Percentiles rank a stretch among this genome's conserved stretches.
Evolutionary conservation across 345 rosid genomes (phyloP).

Genomic region (Gossypium rotundifolium): DNA sequence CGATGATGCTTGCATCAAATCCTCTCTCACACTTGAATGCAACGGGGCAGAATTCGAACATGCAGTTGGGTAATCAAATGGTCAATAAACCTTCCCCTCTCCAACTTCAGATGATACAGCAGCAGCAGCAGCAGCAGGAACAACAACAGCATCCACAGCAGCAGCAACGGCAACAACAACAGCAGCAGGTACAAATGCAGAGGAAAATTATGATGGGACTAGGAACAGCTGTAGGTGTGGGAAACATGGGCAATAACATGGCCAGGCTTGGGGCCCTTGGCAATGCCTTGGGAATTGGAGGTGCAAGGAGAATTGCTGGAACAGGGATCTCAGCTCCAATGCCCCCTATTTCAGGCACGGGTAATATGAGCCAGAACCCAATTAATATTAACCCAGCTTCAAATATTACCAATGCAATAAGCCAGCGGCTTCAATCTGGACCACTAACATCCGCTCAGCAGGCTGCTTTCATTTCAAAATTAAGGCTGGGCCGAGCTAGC

Average conservation of each 20-base stretch:
- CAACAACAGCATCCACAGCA: conserved; percentile 46
- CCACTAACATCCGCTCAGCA: conserved; percentile 25
- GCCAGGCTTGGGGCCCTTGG: conserved; percentile 57
- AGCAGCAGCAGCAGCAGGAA: conserved; percentile 29
- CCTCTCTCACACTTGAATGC: conserved; percentile 54
- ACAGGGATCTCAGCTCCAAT: conserved; percentile 70
- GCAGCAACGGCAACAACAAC: conserved; percentile 27
- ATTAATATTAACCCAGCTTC: conserved; percentile 51
- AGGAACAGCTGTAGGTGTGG: conserved; percentile 52
- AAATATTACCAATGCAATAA: conserved; percentile 40
- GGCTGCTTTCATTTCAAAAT: conserved; percentile 23
- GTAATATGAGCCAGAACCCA: conserved; percentile 57
- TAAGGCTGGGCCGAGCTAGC: conserved; percentile 31
- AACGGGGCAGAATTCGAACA: conserved; percentile 56
- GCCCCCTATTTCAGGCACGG: conserved; percentile 50
- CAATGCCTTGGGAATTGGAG: conserved; percentile 57
- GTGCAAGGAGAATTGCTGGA: conserved; percentile 63
- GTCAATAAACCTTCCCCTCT: conserved; percentile 52
- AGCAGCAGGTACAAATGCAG: conserved; percentile 43
- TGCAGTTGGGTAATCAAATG: conserved; percentile 75
- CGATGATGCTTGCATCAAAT: conserved; percentile 55
- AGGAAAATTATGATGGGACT: conserved; percentile 68
- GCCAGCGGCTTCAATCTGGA: conserved; percentile 57
- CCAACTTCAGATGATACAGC: conserved; percentile 70
- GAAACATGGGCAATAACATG: conserved; percentile 56